A percentile compares a stretch with the other conserved stretches of the same genome.
Conservation (phyloP, 441 rosid genomes). For the Adansonia gregorii region DNA sequence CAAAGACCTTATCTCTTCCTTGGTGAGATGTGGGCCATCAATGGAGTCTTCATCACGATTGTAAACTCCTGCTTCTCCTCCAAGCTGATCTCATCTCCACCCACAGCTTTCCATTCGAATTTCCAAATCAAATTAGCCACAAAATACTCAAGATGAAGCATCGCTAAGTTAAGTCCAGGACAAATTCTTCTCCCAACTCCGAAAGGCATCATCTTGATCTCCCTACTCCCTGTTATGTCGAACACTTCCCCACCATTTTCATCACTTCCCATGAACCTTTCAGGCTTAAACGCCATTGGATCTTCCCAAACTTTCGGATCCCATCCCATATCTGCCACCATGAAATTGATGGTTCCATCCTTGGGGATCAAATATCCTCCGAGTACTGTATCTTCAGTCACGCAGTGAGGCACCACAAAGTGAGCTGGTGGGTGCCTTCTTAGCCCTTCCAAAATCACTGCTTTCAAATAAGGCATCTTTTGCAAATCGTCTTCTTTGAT, state of each 20-base stretch:
- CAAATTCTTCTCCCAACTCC: constrained; percentile 62
- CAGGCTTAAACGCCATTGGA: constrained; percentile 52
- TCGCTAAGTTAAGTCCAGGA: constrained; percentile 43
- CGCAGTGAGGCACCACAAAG: not conserved
- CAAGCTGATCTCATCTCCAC: constrained; percentile 42
- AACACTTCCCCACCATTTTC: not conserved
- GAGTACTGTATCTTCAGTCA: not conserved
- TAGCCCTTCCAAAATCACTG: constrained; percentile 43
- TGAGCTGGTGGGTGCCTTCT: constrained; percentile 47
- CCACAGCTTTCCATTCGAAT: constrained; percentile 42
- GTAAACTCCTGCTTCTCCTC: constrained; percentile 46
- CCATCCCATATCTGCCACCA: constrained; percentile 4
- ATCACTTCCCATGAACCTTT: constrained; percentile 34
- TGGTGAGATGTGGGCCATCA: constrained; percentile 31
- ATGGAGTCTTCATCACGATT: constrained; percentile 41
- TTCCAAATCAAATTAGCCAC: constrained; percentile 49
- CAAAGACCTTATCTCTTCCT: constrained; percentile 23
- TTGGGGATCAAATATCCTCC: not conserved
- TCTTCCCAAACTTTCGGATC: constrained; percentile 30
- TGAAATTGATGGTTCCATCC: not conserved
- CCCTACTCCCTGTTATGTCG: constrained; percentile 44
- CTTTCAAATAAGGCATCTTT: constrained; percentile 37
- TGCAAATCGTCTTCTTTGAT: constrained; percentile 43
- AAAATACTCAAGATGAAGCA: constrained; percentile 54
- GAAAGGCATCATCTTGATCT: constrained; percentile 51